Evolutionary conservation across 2,329 filamentous ascomycete species (phyloP).

Genomic region (Furcasterigmium sp.): DNA sequence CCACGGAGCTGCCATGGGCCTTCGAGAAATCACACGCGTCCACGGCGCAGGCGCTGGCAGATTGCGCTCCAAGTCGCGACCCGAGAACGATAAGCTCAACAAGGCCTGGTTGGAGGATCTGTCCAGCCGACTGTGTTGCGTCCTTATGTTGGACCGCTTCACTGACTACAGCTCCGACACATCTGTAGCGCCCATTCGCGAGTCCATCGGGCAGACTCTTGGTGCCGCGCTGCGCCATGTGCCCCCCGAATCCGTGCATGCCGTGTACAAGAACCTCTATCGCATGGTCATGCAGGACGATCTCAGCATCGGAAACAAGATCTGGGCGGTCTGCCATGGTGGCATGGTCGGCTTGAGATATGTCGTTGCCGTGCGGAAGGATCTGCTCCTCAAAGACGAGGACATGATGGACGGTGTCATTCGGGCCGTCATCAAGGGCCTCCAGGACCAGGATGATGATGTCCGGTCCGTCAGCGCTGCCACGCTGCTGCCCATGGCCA

Average conservation of each 20-base stretch:
- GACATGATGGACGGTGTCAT: constrained; percentile 91
- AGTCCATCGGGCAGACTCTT: constrained; percentile 90
- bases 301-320: constrained; percentile 63
- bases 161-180: constrained; percentile 98
- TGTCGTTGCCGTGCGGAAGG: constrained; percentile 89
- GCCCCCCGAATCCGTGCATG: constrained; percentile 70
- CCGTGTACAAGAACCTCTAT: constrained; percentile 79
- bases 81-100: constrained; percentile 76
- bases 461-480: constrained; percentile 95
- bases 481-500: constrained; percentile 93
- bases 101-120: constrained; percentile 87
- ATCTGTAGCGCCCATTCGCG: constrained; percentile 90
- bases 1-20: constrained; percentile 91
- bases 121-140: constrained; percentile 89
- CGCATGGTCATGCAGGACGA: constrained; percentile 90
- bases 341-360: constrained; percentile 97
- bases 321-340: constrained; percentile 95
- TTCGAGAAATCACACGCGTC: constrained; percentile 86
- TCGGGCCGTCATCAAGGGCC: constrained; percentile 87
- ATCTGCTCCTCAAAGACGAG: constrained; percentile 77
- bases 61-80: constrained; percentile 59
- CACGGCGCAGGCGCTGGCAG: constrained; percentile 87
- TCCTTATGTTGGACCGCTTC: constrained; percentile 96
- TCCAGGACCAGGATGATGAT: constrained; percentile 88
- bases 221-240: constrained; percentile 86